Conservation (phyloP, 345 rosid species). For the Salix brachista region DNA sequence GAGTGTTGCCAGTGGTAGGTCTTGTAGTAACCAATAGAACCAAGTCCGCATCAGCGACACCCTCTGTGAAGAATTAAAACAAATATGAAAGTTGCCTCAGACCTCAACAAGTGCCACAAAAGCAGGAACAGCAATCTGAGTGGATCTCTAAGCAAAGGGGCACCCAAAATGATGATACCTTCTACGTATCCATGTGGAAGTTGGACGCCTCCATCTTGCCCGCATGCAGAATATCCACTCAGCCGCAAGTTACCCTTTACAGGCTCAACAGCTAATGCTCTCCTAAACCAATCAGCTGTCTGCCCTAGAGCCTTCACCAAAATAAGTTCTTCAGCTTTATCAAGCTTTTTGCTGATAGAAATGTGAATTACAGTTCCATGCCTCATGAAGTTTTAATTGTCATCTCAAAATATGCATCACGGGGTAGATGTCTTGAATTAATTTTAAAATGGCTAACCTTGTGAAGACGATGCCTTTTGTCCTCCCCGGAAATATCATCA, state of each 20-base stretch:
- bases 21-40: slow-evolving; percentile 96
- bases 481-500: slow-evolving; percentile 88
- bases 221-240: slow-evolving; percentile 99
- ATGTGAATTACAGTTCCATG: not conserved
- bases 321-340: slow-evolving; percentile 15
- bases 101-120: not conserved
- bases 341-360: not conserved
- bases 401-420: not conserved
- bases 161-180: slow-evolving; percentile 46
- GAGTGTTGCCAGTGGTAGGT: slow-evolving; percentile 98
- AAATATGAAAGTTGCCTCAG: slow-evolving; percentile 6
- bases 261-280: slow-evolving; percentile 94
- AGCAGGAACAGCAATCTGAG: not conserved
- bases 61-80: slow-evolving; percentile 46
- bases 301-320: slow-evolving; percentile 81
- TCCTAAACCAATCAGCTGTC: slow-evolving; percentile 88
- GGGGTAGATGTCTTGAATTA: not conserved
- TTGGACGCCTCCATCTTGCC: slow-evolving; percentile 99
- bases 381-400: not conserved
- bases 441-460: slow-evolving; percentile 46
- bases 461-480: slow-evolving; percentile 79
- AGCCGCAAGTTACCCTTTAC: slow-evolving; percentile 91
- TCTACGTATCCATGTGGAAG: slow-evolving; percentile 92
- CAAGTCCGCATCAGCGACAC: slow-evolving; percentile 85
- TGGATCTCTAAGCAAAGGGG: slow-evolving; percentile 1